These are phyloP conservation scores for Cercospora zeae-maydis DNA, from an alignment of 2,329 filamentous ascomycete genomes.

Conservation along the genomic window DNA sequence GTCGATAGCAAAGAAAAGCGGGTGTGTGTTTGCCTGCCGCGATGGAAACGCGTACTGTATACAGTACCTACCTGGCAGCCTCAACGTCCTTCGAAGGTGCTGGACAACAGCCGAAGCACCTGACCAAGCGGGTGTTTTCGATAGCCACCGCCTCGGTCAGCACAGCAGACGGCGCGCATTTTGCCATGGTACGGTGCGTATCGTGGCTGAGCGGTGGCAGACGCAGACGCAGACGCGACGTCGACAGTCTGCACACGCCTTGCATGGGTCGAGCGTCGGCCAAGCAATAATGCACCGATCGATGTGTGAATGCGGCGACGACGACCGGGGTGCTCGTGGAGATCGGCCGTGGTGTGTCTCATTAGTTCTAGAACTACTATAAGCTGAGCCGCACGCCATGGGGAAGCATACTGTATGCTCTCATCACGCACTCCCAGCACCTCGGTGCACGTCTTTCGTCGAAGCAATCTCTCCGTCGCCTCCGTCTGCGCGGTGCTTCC, in stretches of 20 bases:
- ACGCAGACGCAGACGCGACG: neutral
- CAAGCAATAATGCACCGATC: too few species aligned
- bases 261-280: too few species aligned
- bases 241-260: too few species aligned
- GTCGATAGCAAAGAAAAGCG: neutral
- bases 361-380: neutral
- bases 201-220: neutral
- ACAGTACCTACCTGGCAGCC: constrained; percentile 3
- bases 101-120: neutral
- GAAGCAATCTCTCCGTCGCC: neutral
- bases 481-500: neutral
- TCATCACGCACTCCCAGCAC: neutral
- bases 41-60: constrained; percentile 5
- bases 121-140: neutral
- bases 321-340: neutral
- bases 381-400: neutral
- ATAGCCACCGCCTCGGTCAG: neutral
- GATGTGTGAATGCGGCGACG: too few species aligned
- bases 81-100: neutral
- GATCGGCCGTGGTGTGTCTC: neutral
- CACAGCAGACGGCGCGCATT: neutral
- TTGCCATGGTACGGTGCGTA: neutral
- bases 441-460: neutral
- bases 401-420: too few species aligned
- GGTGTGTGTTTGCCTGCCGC: neutral